Evolutionary conservation across 2,329 filamentous ascomycete species (phyloP).

Genomic region (Didymella lethalis): DNA sequence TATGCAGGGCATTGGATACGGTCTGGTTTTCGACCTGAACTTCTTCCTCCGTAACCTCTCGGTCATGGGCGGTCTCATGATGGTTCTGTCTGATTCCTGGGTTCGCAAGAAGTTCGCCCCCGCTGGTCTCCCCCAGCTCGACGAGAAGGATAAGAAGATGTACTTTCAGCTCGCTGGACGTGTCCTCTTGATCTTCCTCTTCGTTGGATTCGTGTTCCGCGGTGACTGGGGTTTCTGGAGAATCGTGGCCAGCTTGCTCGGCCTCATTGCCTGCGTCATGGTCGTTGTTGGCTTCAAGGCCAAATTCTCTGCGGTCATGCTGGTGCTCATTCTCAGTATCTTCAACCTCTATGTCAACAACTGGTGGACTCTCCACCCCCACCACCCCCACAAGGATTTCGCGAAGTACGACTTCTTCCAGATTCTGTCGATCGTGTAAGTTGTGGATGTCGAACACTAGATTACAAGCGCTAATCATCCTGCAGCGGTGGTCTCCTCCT

Average conservation of each 20-base stretch:
- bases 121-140: slow-evolving; percentile 88
- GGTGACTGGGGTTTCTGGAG: slow-evolving; percentile 92
- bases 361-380: slow-evolving; percentile 99
- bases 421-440: slow-evolving; percentile 93
- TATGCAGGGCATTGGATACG: slow-evolving; percentile 93
- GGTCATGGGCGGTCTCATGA: slow-evolving; percentile 94
- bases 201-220: slow-evolving; percentile 94
- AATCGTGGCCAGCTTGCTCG: slow-evolving; percentile 82
- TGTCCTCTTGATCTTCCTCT: slow-evolving; percentile 96
- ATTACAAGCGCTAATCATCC: slow-evolving; percentile 27
- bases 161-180: slow-evolving; percentile 98
- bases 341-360: slow-evolving; percentile 99
- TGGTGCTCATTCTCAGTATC: slow-evolving; percentile 92
- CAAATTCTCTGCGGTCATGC: slow-evolving; percentile 95
- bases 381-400: slow-evolving; percentile 99
- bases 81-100: slow-evolving; percentile 98
- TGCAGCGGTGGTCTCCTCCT: slow-evolving; percentile 84
- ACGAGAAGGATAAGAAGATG: slow-evolving; percentile 99
- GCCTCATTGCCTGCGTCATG: slow-evolving; percentile 94
- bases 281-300: slow-evolving; percentile 99
- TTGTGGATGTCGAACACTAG: slow-evolving; percentile 23
- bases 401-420: slow-evolving; percentile 99
- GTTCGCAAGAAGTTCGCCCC: slow-evolving; percentile 97
- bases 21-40: slow-evolving; percentile 98
- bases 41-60: slow-evolving; percentile 99